A percentile compares a stretch with the other conserved stretches of the same genome.
Conservation (phyloP, 371 early-diverging fungal species). For the Circinella umbellata region DNA sequence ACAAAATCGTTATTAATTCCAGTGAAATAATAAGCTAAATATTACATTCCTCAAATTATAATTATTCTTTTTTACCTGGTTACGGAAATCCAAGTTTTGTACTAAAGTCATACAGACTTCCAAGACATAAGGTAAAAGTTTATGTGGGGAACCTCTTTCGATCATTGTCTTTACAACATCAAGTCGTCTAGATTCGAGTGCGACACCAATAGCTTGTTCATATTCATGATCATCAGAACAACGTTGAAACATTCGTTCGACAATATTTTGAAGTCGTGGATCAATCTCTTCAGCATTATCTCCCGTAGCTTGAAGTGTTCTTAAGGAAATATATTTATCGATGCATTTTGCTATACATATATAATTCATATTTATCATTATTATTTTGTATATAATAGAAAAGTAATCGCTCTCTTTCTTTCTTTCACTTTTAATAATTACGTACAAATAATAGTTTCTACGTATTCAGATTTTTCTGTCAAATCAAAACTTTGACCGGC, state of each 20-base stretch:
- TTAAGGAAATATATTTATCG: constrained; percentile 89
- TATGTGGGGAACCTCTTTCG: constrained; percentile 67
- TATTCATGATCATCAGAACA: constrained; percentile 89
- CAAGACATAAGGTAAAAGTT: constrained; percentile 84
- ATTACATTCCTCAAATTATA: too few species aligned
- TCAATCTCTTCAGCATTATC: constrained; percentile 64
- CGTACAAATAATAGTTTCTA: constrained; percentile 92
- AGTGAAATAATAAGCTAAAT: too few species aligned
- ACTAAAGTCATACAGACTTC: constrained; percentile 82
- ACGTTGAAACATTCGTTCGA: constrained; percentile 92
- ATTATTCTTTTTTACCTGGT: constrained; percentile 52
- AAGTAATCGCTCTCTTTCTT: background rate
- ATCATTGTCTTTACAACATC: constrained; percentile 89
- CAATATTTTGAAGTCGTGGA: constrained; percentile 81
- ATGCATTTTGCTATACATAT: constrained; percentile 80
- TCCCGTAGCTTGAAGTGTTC: constrained; percentile 57
- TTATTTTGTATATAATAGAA: too few species aligned
- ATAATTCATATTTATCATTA: too few species aligned
- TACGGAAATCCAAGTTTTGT: constrained; percentile 81
- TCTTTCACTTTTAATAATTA: background rate
- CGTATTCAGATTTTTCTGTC: constrained; percentile 81
- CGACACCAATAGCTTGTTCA: constrained; percentile 94
- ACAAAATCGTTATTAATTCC: background rate
- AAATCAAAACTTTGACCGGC: constrained; percentile 92
- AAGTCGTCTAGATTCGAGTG: constrained; percentile 88